Base-by-base conservation (phyloP, 163 green algal species). In the Chlorella variabilis region DNA sequence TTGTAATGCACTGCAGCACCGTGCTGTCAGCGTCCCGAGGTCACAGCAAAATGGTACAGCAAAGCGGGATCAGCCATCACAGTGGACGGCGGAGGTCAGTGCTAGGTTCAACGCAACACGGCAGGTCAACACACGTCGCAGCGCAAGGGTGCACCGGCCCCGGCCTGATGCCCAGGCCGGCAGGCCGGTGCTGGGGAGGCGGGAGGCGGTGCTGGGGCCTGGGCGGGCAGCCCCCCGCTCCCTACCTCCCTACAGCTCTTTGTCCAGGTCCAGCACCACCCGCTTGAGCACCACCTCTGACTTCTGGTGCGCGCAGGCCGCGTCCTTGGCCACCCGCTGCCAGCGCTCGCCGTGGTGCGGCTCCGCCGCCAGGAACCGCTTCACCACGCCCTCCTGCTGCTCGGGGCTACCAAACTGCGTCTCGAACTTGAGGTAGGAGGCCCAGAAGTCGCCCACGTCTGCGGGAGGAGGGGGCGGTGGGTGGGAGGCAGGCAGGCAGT, bases 321-420 rank as follows among this genome's bases (percentile, higher is more conserved):
- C 81, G 42, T 92, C 84, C 86, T 99, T 99, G 31, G 91, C 73
- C 39, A 98, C 91, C 0, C 84, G 80, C 83, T 88, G 84, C 97
- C 97, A 99, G 6, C 88, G 81, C 93, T 99, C 96, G 1, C 97
- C 97, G 69, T 98, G 92, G n/a, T 91, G 92, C 9, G 97, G 97
- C 83, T 98, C 94, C 11, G 92, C 88, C 2, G 71, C 73, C 18
- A 84, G 67, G 49, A 82, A 90, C 9, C 78, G 85, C 17, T 66
- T 67, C n/a, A 91, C 1, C 33, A 97, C 89, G 6, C 74, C 85
- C 29, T 79, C 87, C 77, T 88, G 84, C 62, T 65, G 67, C 69
- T 96, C 94, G 1, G 89, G 75, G 17, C 78, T 93, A 36, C 94
- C 96, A 78, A 96, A 90, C 87, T 95, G 90, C 20, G 77, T 65